Conservation (phyloP, 306 rosid species). For the Sechiopsis laciniata region DNA sequence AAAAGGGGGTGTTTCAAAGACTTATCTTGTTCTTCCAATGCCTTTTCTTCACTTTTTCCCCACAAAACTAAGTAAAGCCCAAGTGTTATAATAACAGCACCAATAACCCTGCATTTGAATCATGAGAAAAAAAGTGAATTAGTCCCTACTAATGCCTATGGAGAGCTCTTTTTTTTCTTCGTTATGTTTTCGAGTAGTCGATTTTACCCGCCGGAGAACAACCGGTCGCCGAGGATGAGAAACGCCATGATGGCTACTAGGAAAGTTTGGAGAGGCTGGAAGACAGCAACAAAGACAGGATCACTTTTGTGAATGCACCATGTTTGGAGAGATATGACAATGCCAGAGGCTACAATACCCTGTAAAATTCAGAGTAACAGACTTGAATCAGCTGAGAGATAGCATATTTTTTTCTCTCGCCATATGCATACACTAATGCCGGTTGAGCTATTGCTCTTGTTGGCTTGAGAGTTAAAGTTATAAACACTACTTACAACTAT, state of each 20-base stretch:
- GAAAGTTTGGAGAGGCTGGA: conserved; percentile 60
- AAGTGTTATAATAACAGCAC: conserved; percentile 49
- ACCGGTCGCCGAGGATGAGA: conserved; percentile 45
- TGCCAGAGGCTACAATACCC: conserved; percentile 50
- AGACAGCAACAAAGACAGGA: conserved; percentile 67
- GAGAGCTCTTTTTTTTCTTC: background rate
- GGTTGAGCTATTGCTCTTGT: no score
- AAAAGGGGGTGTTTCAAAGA: conserved; percentile 43
- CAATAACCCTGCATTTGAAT: conserved; percentile 41
- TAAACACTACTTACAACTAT: no score
- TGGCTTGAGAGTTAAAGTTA: no score
- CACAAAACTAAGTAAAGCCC: conserved; percentile 61
- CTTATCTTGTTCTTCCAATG: conserved; percentile 23
- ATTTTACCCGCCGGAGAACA: conserved; percentile 55
- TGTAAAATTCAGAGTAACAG: conserved; percentile 18
- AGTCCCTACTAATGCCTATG: background rate
- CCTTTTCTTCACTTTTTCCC: conserved; percentile 48
- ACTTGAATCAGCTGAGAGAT: background rate
- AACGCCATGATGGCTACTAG: conserved; percentile 60
- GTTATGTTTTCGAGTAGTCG: background rate
- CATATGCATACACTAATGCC: no score
- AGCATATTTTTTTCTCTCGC: background rate
- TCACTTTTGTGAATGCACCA: conserved; percentile 70
- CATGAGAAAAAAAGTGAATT: background rate
- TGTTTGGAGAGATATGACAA: conserved; percentile 52